Conservation (phyloP, 805 yeast genomes). For the Wilhelminamyces savonicus region DNA sequence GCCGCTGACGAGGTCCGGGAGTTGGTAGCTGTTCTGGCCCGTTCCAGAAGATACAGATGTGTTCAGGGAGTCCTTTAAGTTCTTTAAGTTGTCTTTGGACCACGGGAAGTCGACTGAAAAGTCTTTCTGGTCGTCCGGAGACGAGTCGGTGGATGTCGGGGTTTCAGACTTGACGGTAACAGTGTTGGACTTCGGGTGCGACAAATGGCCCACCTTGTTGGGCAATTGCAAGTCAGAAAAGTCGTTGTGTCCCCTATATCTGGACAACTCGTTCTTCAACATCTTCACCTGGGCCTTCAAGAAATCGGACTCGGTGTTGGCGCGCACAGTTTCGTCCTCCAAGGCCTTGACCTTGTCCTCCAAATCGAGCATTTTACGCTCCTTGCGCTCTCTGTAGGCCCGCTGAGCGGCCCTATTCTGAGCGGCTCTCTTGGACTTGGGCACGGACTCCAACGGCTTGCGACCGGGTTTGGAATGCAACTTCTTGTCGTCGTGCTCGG, state of each 20-base stretch:
- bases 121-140: slow-evolving; percentile 1
- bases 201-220: slow-evolving; percentile 22
- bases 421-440: slow-evolving; percentile 86
- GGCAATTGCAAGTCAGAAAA: slow-evolving; percentile 26
- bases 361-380: slow-evolving; percentile 74
- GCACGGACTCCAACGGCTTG: slow-evolving; percentile 72
- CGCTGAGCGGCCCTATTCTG: slow-evolving; percentile 98
- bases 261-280: slow-evolving; percentile 63
- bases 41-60: slow-evolving; percentile 1
- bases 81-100: slow-evolving; percentile 17
- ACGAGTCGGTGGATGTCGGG: slow-evolving; percentile 1
- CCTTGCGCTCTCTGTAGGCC: slow-evolving; percentile 93
- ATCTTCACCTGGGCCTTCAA: slow-evolving; percentile 71
- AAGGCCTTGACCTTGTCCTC: slow-evolving; percentile 70
- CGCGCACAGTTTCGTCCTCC: slow-evolving; percentile 66
- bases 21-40: slow-evolving; percentile 2
- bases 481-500: slow-evolving; percentile 30
- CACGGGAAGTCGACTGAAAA: slow-evolving; percentile 56
- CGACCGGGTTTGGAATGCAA: slow-evolving; percentile 64
- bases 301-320: slow-evolving; percentile 65
- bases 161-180: slow-evolving; percentile 1
- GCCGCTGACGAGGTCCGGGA: slow-evolving; percentile 31
- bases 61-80: slow-evolving; percentile 3
- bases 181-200: slow-evolving; percentile 8
- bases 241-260: slow-evolving; percentile 41